A percentile compares a stretch with the other conserved stretches of the same genome.
Conservation (phyloP, 2,329 filamentous ascomycete species). For the Botryotinia globosa region DNA sequence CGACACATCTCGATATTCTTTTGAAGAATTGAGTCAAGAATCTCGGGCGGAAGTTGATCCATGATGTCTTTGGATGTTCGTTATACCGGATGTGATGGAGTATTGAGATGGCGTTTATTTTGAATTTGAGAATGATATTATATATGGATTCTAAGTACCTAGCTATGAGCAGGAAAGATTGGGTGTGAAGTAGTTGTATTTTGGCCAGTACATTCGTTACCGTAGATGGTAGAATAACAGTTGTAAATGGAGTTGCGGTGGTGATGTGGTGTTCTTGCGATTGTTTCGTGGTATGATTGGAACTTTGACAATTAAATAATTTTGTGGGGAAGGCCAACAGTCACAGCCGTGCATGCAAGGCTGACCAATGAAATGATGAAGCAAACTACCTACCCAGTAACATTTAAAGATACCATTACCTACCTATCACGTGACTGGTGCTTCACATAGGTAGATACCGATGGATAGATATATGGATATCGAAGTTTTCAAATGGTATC, state of each 20-base stretch:
- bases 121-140: neutral
- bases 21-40: constrained; percentile 47
- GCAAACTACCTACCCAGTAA: neutral
- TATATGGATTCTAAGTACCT: neutral
- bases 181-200: neutral
- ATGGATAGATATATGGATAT: neutral
- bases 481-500: neutral
- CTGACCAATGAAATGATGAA: neutral
- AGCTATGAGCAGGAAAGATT: neutral
- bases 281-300: neutral
- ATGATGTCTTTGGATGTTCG: constrained; percentile 31
- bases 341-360: constrained; percentile 10
- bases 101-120: neutral
- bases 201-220: neutral
- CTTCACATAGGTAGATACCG: neutral
- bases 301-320: neutral
- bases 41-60: constrained; percentile 49
- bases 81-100: neutral
- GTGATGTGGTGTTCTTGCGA: neutral
- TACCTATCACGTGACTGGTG: neutral
- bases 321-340: neutral
- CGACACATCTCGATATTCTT: constrained; percentile 42
- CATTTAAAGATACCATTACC: neutral
- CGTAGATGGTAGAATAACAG: neutral
- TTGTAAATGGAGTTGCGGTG: neutral